Evolutionary conservation across 106 monocot species (phyloP), one percentile per base, ranked within the genome.

Genomic region (Platanthera zijinensis): DNA sequence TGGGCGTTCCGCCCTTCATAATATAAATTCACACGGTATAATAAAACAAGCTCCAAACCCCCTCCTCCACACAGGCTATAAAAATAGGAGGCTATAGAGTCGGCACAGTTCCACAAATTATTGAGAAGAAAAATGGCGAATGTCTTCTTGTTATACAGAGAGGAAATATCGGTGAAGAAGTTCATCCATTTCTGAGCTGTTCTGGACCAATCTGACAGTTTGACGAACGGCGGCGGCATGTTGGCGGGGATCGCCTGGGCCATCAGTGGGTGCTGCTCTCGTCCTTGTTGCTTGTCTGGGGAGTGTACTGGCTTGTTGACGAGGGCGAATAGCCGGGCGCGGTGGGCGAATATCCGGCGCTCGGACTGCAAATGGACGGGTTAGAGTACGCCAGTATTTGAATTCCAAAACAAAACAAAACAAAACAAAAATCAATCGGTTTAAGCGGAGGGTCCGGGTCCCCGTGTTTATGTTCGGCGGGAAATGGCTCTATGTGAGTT

Each of bases 321-420:
- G 93, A 91, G 2, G 94, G 97, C 10, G 91, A 94, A 75, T 92
- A 99, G 10, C 94, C 97, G 0, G 97, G 97, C 0, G 97, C 87
- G 39, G 94, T 99, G 45, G 97, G 97, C 12, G 97, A 99, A 74
- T 99, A 99, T 19, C 97, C 92, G 6, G 80, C 91, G 74, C 91
- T 99, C 53, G 97, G 94, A 82, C 97, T 99, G 83, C 4, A 32
- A 48, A 78, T 63, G 48, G 10, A 78, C 74, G 22, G 48, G 15
- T 10, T 48, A 14, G 10, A 59, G 11, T 69, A 5, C 50, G 8
- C 28, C 71, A 3, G 12, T 54, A 39, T 11, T 30, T 32, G 5
- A n/a, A 66, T 10, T 53, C 52, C 52, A 66, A 10, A 12, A 66
- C 9, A 62, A 62, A 21, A 62, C 17, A 56, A 11, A 11, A n/a